phyloP scores from a whole-genome alignment of 2,329 filamentous ascomycete genomes.

The Phaeoacremonium minimum region DNA sequence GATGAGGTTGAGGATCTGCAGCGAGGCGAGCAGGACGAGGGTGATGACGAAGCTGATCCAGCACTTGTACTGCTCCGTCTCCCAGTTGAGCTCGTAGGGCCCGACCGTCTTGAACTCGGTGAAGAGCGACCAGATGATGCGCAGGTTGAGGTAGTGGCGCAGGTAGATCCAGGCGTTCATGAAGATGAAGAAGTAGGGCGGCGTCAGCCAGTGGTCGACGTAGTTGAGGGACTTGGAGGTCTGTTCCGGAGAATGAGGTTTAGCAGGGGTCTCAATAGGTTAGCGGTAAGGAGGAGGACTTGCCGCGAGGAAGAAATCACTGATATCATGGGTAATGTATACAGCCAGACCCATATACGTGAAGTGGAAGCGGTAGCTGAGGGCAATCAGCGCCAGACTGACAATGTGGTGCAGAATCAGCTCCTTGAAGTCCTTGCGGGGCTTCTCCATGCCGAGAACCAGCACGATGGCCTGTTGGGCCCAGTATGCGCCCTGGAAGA shows the following conservation, averaged over 20 bases:
- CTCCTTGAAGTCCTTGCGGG: conserved; percentile 91
- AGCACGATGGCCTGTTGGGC: conserved; percentile 89
- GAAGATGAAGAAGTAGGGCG: conserved; percentile 80
- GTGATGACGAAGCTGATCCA: conserved; percentile 65
- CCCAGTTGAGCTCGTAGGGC: conserved; percentile 74
- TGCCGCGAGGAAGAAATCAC: conserved; percentile 92
- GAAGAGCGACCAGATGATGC: conserved; percentile 71
- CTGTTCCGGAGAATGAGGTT: conserved; percentile 32
- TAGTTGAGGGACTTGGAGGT: conserved; percentile 93
- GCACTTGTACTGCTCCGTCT: conserved; percentile 73
- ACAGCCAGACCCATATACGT: conserved; percentile 91
- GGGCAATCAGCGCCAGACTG: conserved; percentile 74
- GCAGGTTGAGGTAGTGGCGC: conserved; percentile 79
- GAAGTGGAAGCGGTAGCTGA: conserved; percentile 95
- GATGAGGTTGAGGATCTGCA: conserved; percentile 76
- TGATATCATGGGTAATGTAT: conserved; percentile 92
- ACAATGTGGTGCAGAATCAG: conserved; percentile 89
- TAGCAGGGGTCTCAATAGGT: conserved; percentile 1
- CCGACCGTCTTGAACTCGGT: conserved; percentile 72
- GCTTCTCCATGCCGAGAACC: conserved; percentile 83
- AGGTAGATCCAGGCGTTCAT: conserved; percentile 83
- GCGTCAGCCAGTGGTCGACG: conserved; percentile 72
- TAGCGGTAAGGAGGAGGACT: conserved; percentile 23
- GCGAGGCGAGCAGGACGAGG: conserved; percentile 54
- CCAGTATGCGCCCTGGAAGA: conserved; percentile 94